A percentile compares a stretch with the other conserved stretches of the same genome.
phyloP scores from a whole-genome alignment of 1,284 basidiomycete species.

The Veloporphyrellus conicus region DNA sequence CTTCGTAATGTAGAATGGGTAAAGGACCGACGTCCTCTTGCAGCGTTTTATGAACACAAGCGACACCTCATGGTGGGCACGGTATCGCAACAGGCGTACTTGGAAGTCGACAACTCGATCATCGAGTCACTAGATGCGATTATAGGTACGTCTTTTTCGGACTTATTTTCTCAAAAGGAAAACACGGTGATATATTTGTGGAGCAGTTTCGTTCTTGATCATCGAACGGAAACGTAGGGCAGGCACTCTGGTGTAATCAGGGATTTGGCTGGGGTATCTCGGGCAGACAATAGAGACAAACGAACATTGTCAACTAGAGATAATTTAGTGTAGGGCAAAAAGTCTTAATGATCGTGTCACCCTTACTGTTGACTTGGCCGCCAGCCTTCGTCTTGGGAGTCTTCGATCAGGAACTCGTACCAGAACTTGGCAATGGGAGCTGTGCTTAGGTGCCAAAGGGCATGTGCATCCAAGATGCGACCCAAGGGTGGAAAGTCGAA shows the following conservation, averaged over 20 bases:
- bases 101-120: slow-evolving; percentile 37
- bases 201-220: slow-evolving; percentile 23
- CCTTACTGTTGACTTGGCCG: slow-evolving; percentile 29
- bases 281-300: neutral
- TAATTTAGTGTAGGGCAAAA: slow-evolving; percentile 1
- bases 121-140: slow-evolving; percentile 38
- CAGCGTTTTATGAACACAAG: slow-evolving; percentile 36
- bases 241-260: slow-evolving; percentile 5
- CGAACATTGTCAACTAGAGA: slow-evolving; percentile 19
- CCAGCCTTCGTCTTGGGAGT: slow-evolving; percentile 60
- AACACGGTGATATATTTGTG: slow-evolving; percentile 4
- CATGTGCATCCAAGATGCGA: slow-evolving; percentile 86
- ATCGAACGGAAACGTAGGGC: slow-evolving; percentile 18
- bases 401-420: slow-evolving; percentile 77
- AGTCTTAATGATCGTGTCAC: slow-evolving; percentile 1
- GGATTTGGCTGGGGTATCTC: neutral
- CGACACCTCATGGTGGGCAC: slow-evolving; percentile 36
- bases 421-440: slow-evolving; percentile 76
- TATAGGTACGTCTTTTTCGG: slow-evolving; percentile 28
- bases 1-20: slow-evolving; percentile 12
- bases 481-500: slow-evolving; percentile 86
- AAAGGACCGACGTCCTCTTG: slow-evolving; percentile 25
- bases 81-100: slow-evolving; percentile 37
- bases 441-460: slow-evolving; percentile 91
- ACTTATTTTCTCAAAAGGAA: neutral